These are phyloP conservation scores for Torulaspora pretoriensis DNA, from an alignment of 1,139 yeast species.

Conservation along the genomic window DNA sequence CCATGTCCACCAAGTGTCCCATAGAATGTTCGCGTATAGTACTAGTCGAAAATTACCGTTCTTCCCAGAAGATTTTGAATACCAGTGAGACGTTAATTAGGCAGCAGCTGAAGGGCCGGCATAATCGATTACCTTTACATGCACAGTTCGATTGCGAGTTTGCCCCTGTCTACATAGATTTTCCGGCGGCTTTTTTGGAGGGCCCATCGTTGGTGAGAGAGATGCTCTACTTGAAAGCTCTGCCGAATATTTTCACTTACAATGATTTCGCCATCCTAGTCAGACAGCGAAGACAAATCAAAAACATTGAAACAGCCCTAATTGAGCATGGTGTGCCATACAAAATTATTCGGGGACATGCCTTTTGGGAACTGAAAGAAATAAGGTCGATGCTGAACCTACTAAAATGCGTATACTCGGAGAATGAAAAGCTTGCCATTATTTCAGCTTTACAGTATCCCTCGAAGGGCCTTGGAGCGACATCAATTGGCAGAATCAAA, in stretches of 20 bases:
- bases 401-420: constrained; percentile 55
- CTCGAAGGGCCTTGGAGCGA: constrained; percentile 67
- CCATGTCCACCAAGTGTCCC: constrained; percentile 50
- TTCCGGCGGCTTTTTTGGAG: constrained; percentile 47
- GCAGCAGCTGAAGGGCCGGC: constrained; percentile 49
- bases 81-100: constrained; percentile 65
- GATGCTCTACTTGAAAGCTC: constrained; percentile 43
- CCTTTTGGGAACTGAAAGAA: constrained; percentile 78
- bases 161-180: constrained; percentile 47
- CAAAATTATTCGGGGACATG: constrained; percentile 60
- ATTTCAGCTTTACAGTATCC: constrained; percentile 57
- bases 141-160: constrained; percentile 45
- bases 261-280: constrained; percentile 69
- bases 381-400: constrained; percentile 60
- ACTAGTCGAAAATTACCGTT: constrained; percentile 72
- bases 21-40: constrained; percentile 39
- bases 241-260: constrained; percentile 42
- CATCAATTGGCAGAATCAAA: constrained; percentile 45
- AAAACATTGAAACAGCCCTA: constrained; percentile 59
- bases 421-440: constrained; percentile 56
- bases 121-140: constrained; percentile 40
- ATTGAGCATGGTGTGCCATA: constrained; percentile 57
- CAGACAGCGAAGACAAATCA: constrained; percentile 56
- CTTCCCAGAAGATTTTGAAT: constrained; percentile 62
- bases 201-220: constrained; percentile 57